These are phyloP conservation scores for Psilocybe subaeruginosa DNA, from an alignment of 768 basidiomycete genomes.

Conservation along the genomic window DNA sequence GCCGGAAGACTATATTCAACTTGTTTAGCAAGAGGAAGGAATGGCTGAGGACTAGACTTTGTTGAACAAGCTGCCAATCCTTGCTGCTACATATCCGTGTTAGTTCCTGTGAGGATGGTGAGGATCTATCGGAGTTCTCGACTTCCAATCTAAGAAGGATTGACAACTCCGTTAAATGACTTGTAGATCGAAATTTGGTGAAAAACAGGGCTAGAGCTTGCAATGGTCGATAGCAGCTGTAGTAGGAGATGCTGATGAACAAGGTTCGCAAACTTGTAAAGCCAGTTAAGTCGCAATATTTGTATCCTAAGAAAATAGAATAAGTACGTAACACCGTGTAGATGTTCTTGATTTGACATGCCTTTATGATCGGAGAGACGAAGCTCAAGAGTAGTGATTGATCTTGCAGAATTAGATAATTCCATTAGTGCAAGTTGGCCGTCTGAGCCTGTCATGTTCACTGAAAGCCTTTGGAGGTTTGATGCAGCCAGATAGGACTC, in stretches of 20 bases:
- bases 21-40: conserved; percentile 10
- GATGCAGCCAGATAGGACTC: conserved; percentile 2
- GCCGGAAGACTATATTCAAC: conserved; percentile 11
- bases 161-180: conserved; percentile 5
- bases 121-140: conserved; percentile 1
- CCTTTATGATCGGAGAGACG: conserved; percentile 12
- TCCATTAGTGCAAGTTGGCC: conserved; percentile 7
- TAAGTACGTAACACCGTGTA: background rate
- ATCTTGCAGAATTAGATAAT: background rate
- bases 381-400: conserved; percentile 15
- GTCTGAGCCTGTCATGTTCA: conserved; percentile 12
- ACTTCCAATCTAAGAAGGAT: conserved; percentile 7
- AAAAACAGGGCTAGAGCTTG: conserved; percentile 7
- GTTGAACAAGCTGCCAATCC: conserved; percentile 13
- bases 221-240: conserved; percentile 1
- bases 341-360: background rate
- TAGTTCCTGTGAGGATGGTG: background rate
- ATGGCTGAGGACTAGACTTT: background rate
- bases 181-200: background rate
- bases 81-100: conserved; percentile 3
- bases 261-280: conserved; percentile 11
- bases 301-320: conserved; percentile 1
- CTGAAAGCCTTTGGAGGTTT: conserved; percentile 7
- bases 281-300: conserved; percentile 3
- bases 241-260: conserved; percentile 13